Evolutionary conservation across 2,329 filamentous ascomycete species (phyloP).

Genomic region (Leptographium wingfieldii): DNA sequence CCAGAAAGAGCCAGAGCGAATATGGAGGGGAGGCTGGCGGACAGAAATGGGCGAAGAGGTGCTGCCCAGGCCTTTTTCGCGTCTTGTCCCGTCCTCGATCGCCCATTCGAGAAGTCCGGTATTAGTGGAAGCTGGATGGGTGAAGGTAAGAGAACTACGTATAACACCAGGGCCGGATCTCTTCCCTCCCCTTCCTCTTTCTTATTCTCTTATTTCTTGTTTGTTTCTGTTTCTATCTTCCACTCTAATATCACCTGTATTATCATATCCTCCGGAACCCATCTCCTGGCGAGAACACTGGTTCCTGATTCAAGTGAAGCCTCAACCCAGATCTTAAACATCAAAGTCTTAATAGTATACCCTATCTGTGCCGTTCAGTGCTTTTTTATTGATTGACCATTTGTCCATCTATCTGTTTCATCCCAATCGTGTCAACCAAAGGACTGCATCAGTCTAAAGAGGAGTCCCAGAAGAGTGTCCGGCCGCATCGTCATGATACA

Average conservation of each 20-base stretch:
- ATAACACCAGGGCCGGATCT: background rate
- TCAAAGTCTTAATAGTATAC: background rate
- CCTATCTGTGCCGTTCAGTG: background rate
- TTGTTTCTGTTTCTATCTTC: background rate
- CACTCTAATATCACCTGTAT: background rate
- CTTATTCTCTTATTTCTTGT: background rate
- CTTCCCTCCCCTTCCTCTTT: background rate
- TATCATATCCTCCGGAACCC: background rate
- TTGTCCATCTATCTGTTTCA: background rate
- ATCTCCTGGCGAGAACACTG: conserved; percentile 9
- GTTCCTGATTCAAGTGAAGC: background rate
- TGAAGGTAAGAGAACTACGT: background rate
- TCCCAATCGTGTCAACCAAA: background rate
- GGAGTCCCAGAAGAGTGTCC: background rate
- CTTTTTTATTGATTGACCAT: background rate
- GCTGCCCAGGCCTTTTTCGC: background rate
- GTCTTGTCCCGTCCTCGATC: background rate
- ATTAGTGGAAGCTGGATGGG: conserved; percentile 5
- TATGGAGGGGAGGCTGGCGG: background rate
- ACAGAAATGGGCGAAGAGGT: conserved; percentile 1
- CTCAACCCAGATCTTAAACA: background rate
- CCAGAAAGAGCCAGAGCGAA: background rate
- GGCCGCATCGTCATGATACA: conserved; percentile 25
- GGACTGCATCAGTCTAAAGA: background rate
- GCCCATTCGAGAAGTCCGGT: background rate